phyloP scores from a whole-genome alignment of 805 yeast species.

The Saccharomycopsis selenospora region DNA sequence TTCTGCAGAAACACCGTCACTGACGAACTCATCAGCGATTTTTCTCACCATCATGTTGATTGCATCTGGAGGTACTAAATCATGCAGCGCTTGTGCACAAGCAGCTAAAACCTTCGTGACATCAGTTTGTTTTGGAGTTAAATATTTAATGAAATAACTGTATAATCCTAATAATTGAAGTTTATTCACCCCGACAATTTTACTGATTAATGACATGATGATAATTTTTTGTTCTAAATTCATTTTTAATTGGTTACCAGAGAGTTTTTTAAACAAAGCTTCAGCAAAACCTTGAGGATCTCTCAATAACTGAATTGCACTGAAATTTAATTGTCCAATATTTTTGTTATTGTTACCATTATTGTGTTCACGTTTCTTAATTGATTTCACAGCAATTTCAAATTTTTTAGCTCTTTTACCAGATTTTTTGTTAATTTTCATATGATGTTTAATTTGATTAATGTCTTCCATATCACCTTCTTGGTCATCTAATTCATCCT shows the following conservation, averaged over 20 bases:
- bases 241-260: constrained; percentile 62
- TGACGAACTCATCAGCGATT: constrained; percentile 94
- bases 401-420: constrained; percentile 74
- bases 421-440: constrained; percentile 76
- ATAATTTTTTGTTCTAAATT: constrained; percentile 84
- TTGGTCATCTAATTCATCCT: constrained; percentile 58
- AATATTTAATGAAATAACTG: constrained; percentile 78
- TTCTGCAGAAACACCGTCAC: constrained; percentile 97
- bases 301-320: constrained; percentile 87
- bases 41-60: constrained; percentile 75
- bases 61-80: constrained; percentile 93
- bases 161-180: constrained; percentile 84
- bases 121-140: constrained; percentile 89
- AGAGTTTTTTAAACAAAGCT: constrained; percentile 61
- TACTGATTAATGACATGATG: constrained; percentile 78
- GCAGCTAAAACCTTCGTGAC: constrained; percentile 98
- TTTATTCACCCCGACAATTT: constrained; percentile 92
- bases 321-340: constrained; percentile 68
- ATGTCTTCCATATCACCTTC: constrained; percentile 66
- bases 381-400: constrained; percentile 61
- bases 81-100: constrained; percentile 93
- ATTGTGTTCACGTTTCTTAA: constrained; percentile 49
- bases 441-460: constrained; percentile 50
- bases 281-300: constrained; percentile 99
- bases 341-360: constrained; percentile 36